Base-by-base conservation (phyloP, 179 eudicot genomes). In the Gypsophila paniculata region DNA sequence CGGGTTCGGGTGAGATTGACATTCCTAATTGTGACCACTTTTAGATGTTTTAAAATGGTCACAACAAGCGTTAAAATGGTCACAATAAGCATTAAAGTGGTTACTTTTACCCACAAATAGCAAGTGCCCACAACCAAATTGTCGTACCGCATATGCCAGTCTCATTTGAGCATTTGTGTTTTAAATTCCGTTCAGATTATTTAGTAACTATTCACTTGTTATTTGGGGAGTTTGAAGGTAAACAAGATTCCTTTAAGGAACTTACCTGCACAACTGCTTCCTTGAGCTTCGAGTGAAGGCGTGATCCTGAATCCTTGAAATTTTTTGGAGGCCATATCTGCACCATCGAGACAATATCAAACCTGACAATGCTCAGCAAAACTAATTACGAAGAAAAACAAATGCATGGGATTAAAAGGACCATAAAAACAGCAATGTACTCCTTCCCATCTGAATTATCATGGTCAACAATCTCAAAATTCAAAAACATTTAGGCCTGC, bases 271-370 rank as follows among this genome's bases (percentile, higher is more conserved):
- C 69, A 71, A 94, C 88, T 65, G 93, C 90, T 77, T 92, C 97
- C 82, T 88, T 94, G 60, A 94, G 87, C 81, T 84, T 84, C 22
- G 89, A 83, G 81, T 94, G 99, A 74, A 94, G 85, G 39, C 80
- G 90, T 42, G 97, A 94, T 73, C 88, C 96, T 32, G 92, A 90
- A 84, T 94, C 99, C 81, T 88, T 94, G 51, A 94, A 82, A 78
- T 78, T 87, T 77, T 88, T 92, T 12, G 99, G 99, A 78, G 99
- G 99, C 99, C 99, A 92, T 80, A 95, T 86, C 99, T 95, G 86
- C 88, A 81, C 8, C 58, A 72, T 71, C 66, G 70, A 68, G 17
- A 46, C 39, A 75, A 67, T 18, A 25, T n/a, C n/a, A n/a, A n/a
- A n/a, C n/a, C n/a, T 21, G 17, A 70, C 10, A 8, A 21, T 46